These are phyloP conservation scores for Eugenia klotzschiana DNA, from an alignment of 441 rosid species.

Conservation along the genomic window DNA sequence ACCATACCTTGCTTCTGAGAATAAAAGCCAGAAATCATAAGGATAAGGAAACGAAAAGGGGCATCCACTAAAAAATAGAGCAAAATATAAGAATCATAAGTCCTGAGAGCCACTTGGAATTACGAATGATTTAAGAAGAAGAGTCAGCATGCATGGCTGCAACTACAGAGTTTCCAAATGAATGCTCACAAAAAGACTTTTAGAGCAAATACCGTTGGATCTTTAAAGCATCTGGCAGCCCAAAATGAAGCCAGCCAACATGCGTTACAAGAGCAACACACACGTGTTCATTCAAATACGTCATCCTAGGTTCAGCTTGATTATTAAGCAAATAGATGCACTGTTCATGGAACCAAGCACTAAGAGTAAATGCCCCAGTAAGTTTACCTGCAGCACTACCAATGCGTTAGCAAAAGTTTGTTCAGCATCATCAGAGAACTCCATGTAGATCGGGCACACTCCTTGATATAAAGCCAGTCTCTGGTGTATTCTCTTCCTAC, in stretches of 20 bases:
- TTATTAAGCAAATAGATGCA: neutral
- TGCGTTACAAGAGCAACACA: neutral
- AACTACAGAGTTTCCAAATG: neutral
- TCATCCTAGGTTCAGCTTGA: neutral
- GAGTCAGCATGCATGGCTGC: neutral
- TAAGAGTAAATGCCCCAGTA: neutral
- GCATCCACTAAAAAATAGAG: neutral
- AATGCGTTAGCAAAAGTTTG: conserved; percentile 70
- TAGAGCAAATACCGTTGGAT: neutral
- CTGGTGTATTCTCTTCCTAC: conserved; percentile 77
- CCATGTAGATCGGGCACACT: conserved; percentile 77
- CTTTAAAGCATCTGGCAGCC: neutral
- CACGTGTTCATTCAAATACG: neutral
- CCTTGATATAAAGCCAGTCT: conserved; percentile 88
- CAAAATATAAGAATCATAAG: neutral
- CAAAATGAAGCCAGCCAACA: neutral
- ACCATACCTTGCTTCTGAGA: conserved; percentile 92
- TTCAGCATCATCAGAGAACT: conserved; percentile 86
- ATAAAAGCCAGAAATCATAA: neutral
- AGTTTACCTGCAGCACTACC: conserved; percentile 47
- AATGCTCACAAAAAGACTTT: neutral
- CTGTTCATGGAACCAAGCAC: neutral
- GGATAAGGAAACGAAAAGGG: neutral
- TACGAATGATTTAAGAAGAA: neutral
- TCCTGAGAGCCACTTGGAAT: neutral